Percentiles rank a stretch among this genome's conserved stretches.
Conservation (phyloP, 2,329 filamentous ascomycete species). For the Beauveria sp. region DNA sequence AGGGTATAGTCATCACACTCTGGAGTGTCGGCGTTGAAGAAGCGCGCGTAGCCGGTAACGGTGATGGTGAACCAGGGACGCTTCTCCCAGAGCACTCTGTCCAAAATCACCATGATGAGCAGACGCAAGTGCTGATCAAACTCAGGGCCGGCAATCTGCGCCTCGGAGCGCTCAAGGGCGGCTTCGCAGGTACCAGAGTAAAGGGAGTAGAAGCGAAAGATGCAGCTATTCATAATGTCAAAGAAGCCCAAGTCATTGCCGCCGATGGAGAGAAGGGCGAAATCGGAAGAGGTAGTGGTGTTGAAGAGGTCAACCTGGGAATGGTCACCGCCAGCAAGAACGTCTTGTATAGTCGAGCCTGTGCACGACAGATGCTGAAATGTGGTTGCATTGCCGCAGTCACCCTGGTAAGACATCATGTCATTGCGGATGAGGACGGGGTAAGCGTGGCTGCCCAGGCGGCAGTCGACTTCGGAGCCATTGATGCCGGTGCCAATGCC, state of each 20-base stretch:
- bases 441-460: slow-evolving; percentile 35
- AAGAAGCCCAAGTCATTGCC: slow-evolving; percentile 44
- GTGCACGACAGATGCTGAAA: slow-evolving; percentile 42
- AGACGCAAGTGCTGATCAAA: slow-evolving; percentile 33
- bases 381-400: slow-evolving; percentile 17
- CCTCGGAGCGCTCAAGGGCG: slow-evolving; percentile 28
- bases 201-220: slow-evolving; percentile 42
- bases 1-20: slow-evolving; percentile 37
- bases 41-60: slow-evolving; percentile 41
- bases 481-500: slow-evolving; percentile 39
- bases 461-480: slow-evolving; percentile 33
- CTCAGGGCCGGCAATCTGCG: slow-evolving; percentile 24
- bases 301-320: slow-evolving; percentile 38
- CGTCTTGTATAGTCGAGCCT: slow-evolving; percentile 33
- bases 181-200: slow-evolving; percentile 38
- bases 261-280: slow-evolving; percentile 39
- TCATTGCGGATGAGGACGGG: slow-evolving; percentile 32
- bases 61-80: slow-evolving; percentile 33
- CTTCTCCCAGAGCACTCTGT: slow-evolving; percentile 36
- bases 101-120: slow-evolving; percentile 35
- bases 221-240: slow-evolving; percentile 41
- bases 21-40: slow-evolving; percentile 38
- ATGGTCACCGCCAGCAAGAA: slow-evolving; percentile 27
- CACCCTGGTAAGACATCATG: slow-evolving; percentile 19
- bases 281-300: slow-evolving; percentile 28